Percentiles rank a stretch among this genome's conserved stretches.
These are phyloP conservation scores for Boletus subparvulus DNA, from an alignment of 768 basidiomycete species.

Conservation along the genomic window DNA sequence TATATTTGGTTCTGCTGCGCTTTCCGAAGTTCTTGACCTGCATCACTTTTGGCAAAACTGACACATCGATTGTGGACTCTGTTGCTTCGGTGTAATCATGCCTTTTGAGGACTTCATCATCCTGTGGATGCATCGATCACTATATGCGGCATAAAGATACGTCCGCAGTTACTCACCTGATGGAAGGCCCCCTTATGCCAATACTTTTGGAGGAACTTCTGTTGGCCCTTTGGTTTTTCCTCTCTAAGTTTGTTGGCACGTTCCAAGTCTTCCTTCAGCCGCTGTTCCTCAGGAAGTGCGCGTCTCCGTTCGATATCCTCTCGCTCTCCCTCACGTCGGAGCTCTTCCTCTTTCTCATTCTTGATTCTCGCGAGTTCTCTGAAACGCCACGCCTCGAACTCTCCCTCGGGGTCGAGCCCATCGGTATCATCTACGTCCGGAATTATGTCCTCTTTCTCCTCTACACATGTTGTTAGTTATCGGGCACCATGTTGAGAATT, in stretches of 20 bases:
- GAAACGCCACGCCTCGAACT: conserved; percentile 96
- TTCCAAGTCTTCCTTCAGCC: conserved; percentile 90
- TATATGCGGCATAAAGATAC: conserved; percentile 1
- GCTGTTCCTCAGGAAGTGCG: conserved; percentile 90
- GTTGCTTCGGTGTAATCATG: conserved; percentile 91
- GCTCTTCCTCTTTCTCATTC: conserved; percentile 86
- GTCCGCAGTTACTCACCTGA: conserved; percentile 54
- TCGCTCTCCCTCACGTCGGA: conserved; percentile 77
- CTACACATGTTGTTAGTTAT: conserved; percentile 40
- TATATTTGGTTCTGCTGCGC: conserved; percentile 91
- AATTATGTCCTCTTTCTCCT: conserved; percentile 81
- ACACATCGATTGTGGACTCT: conserved; percentile 83
- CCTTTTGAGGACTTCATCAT: conserved; percentile 78
- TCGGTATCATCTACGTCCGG: conserved; percentile 96
- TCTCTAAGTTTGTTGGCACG: conserved; percentile 77
- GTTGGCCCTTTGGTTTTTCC: conserved; percentile 87
- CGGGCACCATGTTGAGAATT: background rate
- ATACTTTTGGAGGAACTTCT: conserved; percentile 95
- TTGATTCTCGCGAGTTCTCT: conserved; percentile 93
- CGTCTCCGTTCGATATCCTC: conserved; percentile 91
- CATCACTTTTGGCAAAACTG: conserved; percentile 91
- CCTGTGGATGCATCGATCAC: conserved; percentile 47
- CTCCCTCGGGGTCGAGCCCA: conserved; percentile 80
- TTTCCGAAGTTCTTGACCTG: conserved; percentile 96
- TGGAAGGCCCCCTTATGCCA: conserved; percentile 99